Evolutionary conservation across 176 grass and related monocot species (phyloP).

Genomic region (Triticum timopheevii): DNA sequence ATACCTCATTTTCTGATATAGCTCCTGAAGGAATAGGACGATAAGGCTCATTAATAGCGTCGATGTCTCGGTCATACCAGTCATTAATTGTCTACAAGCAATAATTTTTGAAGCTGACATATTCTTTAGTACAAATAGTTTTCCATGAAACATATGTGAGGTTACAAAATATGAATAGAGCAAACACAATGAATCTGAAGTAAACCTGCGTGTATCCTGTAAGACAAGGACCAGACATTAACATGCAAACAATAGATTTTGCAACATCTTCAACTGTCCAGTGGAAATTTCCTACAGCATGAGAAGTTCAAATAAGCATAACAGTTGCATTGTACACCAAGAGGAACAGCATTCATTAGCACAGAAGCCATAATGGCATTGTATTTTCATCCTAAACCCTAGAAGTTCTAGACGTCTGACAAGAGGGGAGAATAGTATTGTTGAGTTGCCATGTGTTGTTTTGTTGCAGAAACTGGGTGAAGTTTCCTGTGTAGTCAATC

Average conservation of each 20-base stretch:
- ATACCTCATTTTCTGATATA: slow-evolving; percentile 95
- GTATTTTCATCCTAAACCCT: neutral
- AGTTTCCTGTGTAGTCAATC: neutral
- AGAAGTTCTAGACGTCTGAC: neutral
- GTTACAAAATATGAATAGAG: neutral
- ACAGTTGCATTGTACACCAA: neutral
- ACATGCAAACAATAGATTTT: slow-evolving; percentile 95
- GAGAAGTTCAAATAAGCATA: slow-evolving; percentile 12
- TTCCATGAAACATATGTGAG: neutral
- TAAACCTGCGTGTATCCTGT: slow-evolving; percentile 93
- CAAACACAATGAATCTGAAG: neutral
- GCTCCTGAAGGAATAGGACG: slow-evolving; percentile 97
- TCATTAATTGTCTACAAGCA: slow-evolving; percentile 89
- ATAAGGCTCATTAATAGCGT: slow-evolving; percentile 99
- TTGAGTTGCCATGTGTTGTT: neutral
- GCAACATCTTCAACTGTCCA: slow-evolving; percentile 94
- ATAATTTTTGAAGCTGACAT: slow-evolving; percentile 42
- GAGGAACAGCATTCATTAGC: neutral
- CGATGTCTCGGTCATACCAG: slow-evolving; percentile 97
- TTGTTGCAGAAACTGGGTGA: neutral
- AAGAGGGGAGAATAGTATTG: neutral
- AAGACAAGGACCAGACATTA: slow-evolving; percentile 95
- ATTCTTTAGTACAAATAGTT: slow-evolving; percentile 18
- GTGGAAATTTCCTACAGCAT: slow-evolving; percentile 89
- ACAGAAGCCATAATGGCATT: neutral